phyloP scores from a whole-genome alignment of 495 filamentous ascomycete species.

The Aspergillus carlsbadensis region DNA sequence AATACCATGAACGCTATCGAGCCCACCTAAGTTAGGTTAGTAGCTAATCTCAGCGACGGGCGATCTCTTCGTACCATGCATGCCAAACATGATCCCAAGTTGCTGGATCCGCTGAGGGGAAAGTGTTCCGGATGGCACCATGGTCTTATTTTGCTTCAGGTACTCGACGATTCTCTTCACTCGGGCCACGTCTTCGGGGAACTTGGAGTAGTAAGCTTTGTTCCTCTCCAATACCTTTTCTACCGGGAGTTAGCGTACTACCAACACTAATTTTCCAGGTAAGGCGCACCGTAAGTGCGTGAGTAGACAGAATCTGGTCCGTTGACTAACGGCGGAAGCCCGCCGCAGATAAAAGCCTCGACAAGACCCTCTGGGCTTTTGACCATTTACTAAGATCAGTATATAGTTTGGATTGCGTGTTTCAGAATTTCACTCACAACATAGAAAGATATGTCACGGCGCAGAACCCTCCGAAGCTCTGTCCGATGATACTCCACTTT shows the following conservation, averaged over 20 bases:
- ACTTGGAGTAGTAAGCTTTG: slow-evolving; percentile 77
- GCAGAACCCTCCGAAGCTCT: slow-evolving; percentile 92
- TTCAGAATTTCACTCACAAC: slow-evolving; percentile 44
- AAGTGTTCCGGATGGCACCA: slow-evolving; percentile 64
- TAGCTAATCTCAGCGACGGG: slow-evolving; percentile 1
- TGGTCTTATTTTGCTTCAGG: slow-evolving; percentile 56
- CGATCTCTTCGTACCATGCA: slow-evolving; percentile 65
- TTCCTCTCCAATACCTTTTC: slow-evolving; percentile 67
- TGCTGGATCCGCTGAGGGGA: slow-evolving; percentile 70
- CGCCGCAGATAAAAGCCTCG: slow-evolving; percentile 82
- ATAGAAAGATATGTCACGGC: slow-evolving; percentile 76
- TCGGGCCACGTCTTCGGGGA: slow-evolving; percentile 72
- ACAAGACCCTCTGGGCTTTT: slow-evolving; percentile 66
- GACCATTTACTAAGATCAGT: neutral
- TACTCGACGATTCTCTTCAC: slow-evolving; percentile 66
- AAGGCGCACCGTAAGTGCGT: slow-evolving; percentile 57
- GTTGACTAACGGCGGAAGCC: slow-evolving; percentile 71
- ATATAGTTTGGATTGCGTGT: neutral
- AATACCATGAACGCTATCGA: slow-evolving; percentile 66
- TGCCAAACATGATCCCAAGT: slow-evolving; percentile 73
- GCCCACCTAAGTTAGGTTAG: slow-evolving; percentile 48
- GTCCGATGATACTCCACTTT: slow-evolving; percentile 83
- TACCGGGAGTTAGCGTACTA: slow-evolving; percentile 16
- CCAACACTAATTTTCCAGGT: neutral
- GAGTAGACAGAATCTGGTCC: slow-evolving; percentile 75